A percentile compares a stretch with the other conserved stretches of the same genome.
Evolutionary conservation across 2,329 filamentous ascomycete species (phyloP).

Genomic region (Epichloe scottii): DNA sequence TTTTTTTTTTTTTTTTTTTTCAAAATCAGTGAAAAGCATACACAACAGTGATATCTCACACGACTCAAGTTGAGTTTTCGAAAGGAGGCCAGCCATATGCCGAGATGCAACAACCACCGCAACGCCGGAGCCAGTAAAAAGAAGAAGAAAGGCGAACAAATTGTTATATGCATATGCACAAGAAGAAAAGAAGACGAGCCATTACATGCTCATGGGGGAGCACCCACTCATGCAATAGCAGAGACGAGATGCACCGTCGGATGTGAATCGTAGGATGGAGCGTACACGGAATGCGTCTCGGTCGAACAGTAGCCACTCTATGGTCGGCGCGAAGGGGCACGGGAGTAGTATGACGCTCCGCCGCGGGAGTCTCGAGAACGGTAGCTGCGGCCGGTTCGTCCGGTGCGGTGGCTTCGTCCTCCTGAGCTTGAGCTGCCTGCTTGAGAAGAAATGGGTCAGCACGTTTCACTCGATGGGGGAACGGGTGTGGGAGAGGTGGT

Average conservation of each 20-base stretch:
- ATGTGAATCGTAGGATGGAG: neutral
- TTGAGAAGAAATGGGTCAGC: neutral
- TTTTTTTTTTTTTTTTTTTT: too few relatives aligned
- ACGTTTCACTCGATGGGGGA: neutral
- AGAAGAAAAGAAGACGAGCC: neutral
- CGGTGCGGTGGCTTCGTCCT: slow-evolving; percentile 8
- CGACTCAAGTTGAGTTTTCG: too few relatives aligned
- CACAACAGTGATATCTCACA: too few relatives aligned
- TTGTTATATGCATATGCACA: neutral
- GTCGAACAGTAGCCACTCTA: slow-evolving; percentile 2
- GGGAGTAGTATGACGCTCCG: slow-evolving; percentile 5
- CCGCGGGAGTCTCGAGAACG: slow-evolving; percentile 5
- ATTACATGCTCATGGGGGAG: neutral
- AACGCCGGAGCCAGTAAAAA: neutral
- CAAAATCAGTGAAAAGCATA: too few relatives aligned
- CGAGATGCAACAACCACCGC: neutral
- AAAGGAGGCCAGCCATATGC: neutral
- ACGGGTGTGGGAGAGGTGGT: neutral
- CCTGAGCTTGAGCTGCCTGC: slow-evolving; percentile 14
- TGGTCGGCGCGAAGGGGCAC: slow-evolving; percentile 1
- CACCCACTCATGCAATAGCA: neutral
- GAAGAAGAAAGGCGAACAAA: neutral
- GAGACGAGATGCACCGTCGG: neutral
- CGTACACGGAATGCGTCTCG: neutral
- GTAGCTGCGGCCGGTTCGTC: slow-evolving; percentile 2